phyloP scores from a whole-genome alignment of 768 basidiomycete species.

The Mycena venus region DNA sequence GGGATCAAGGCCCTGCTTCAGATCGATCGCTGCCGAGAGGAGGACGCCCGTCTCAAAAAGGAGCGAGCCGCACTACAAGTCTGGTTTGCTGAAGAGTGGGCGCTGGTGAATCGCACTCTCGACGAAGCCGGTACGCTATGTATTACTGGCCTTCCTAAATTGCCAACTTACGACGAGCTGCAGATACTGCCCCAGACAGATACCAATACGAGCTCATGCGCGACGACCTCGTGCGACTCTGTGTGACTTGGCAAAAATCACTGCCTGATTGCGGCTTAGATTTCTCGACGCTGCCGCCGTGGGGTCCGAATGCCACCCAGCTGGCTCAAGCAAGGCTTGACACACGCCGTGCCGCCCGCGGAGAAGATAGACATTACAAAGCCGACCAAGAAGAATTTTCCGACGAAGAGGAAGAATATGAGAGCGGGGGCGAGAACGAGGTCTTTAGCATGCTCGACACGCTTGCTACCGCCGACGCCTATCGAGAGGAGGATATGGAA shows the following conservation, averaged over 20 bases:
- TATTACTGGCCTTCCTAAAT: not conserved
- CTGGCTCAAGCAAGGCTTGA: not conserved
- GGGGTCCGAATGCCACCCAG: not conserved
- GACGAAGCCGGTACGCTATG: not conserved
- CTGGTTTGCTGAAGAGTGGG: not conserved
- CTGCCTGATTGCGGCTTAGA: not conserved
- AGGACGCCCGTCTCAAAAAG: conserved; percentile 7
- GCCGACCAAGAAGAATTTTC: not conserved
- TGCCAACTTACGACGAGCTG: not conserved
- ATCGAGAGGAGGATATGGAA: not conserved
- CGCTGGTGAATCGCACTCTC: not conserved
- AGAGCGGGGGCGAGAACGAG: not conserved
- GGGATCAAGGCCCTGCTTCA: too few relatives aligned
- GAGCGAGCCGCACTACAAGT: conserved; percentile 16
- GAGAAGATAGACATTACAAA: not conserved
- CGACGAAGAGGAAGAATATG: not conserved
- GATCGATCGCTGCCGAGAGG: conserved; percentile 20
- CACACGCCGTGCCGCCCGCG: not conserved
- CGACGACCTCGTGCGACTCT: not conserved
- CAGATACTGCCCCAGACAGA: not conserved
- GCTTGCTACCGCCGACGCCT: not conserved
- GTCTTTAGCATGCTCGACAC: not conserved
- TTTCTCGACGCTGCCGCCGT: not conserved
- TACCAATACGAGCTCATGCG: not conserved
- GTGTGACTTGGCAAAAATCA: not conserved